phyloP scores from a whole-genome alignment of 169 alveolate genomes.

The Neospora caninum region DNA sequence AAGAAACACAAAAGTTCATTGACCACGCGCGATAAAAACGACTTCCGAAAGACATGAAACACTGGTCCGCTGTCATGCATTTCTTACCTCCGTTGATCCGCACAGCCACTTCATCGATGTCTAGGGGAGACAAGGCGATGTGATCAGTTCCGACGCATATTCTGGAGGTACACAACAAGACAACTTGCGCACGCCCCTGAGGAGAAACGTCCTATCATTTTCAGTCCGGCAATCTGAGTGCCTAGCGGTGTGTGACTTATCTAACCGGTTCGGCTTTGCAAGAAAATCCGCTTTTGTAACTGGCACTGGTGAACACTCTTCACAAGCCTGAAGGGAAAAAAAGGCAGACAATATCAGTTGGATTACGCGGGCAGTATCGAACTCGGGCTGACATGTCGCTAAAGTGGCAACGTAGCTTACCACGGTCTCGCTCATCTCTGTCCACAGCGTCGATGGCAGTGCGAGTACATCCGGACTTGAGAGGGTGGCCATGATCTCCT shows the following conservation, averaged over 20 bases:
- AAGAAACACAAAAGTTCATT: background rate
- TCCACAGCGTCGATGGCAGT: slow-evolving; percentile 28
- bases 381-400: background rate
- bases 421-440: slow-evolving; percentile 21
- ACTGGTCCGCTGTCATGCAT: background rate
- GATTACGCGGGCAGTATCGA: background rate
- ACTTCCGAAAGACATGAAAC: background rate
- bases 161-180: slow-evolving; percentile 5
- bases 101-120: background rate
- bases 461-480: background rate
- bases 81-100: background rate
- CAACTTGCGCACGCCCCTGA: too few species aligned
- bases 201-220: background rate
- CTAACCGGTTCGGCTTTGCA: slow-evolving; percentile 5
- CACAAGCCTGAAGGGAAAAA: background rate
- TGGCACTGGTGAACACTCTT: slow-evolving; percentile 14
- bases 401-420: background rate
- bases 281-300: background rate
- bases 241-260: background rate
- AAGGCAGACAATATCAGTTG: background rate
- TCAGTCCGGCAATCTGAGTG: background rate
- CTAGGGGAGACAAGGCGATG: background rate
- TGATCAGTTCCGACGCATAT: slow-evolving; percentile 17
- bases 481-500: background rate
- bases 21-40: background rate